phyloP scores from a whole-genome alignment of 2,329 filamentous ascomycete species.

The Fusarium torreyae region DNA sequence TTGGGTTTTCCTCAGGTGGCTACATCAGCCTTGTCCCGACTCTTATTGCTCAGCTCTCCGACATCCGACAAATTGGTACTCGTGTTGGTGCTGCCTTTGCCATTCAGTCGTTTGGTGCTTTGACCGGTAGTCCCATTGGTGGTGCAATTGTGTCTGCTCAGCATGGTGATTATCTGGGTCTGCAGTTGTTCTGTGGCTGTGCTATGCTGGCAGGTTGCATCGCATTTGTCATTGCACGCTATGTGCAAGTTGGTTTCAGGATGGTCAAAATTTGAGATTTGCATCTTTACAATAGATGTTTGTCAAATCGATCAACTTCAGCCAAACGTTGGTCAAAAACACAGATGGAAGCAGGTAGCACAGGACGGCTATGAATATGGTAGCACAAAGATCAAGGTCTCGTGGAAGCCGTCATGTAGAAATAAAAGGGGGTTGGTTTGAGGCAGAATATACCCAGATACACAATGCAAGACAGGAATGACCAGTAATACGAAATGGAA shows the following conservation, averaged over 20 bases:
- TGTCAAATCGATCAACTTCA: background rate
- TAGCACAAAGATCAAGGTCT: background rate
- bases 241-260: constrained; percentile 56
- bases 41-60: constrained; percentile 78
- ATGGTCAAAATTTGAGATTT: constrained; percentile 52
- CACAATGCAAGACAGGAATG: background rate
- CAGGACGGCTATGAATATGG: background rate
- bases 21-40: constrained; percentile 75
- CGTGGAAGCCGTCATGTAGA: background rate
- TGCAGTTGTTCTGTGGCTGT: constrained; percentile 77
- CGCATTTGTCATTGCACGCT: constrained; percentile 53
- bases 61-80: constrained; percentile 78
- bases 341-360: background rate
- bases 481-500: background rate
- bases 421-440: constrained; percentile 1
- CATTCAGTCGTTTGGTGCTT: constrained; percentile 72
- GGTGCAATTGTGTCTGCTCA: constrained; percentile 71
- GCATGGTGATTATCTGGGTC: constrained; percentile 67
- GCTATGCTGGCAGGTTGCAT: constrained; percentile 56
- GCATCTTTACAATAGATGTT: background rate
- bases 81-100: constrained; percentile 76
- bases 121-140: constrained; percentile 78
- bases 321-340: background rate
- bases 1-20: constrained; percentile 78
- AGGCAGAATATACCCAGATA: constrained; percentile 1